These are phyloP conservation scores for Candida neerlandica DNA, from an alignment of 1,139 yeast species.

Conservation along the genomic window DNA sequence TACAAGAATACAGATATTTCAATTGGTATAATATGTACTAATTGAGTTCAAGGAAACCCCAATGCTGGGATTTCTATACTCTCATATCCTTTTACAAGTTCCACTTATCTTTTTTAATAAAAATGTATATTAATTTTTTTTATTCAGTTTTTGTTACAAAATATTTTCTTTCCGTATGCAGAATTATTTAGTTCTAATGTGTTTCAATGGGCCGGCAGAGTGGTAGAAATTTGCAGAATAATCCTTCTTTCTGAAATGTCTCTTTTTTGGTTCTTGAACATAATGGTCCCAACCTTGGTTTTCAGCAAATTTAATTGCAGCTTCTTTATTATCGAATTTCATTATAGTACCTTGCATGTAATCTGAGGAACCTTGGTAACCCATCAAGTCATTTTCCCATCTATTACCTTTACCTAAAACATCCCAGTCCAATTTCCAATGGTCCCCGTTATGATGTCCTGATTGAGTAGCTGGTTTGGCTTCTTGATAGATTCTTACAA, in stretches of 20 bases:
- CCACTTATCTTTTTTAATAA: background rate
- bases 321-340: constrained; percentile 74
- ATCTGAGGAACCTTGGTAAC: constrained; percentile 81
- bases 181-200: constrained; percentile 73
- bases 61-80: no score
- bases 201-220: constrained; percentile 72
- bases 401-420: constrained; percentile 74
- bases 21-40: no score
- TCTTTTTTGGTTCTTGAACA: constrained; percentile 77
- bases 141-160: no score
- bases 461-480: constrained; percentile 84
- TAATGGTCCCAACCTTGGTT: constrained; percentile 88
- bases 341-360: constrained; percentile 85
- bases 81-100: no score
- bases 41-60: background rate
- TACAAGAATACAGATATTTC: no score
- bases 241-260: constrained; percentile 74
- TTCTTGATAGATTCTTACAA: constrained; percentile 77
- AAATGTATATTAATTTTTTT: background rate
- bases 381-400: constrained; percentile 90
- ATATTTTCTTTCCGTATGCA: no score
- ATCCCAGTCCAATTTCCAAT: constrained; percentile 88
- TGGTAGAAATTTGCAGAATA: constrained; percentile 75
- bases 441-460: constrained; percentile 55
- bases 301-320: constrained; percentile 78